Evolutionary conservation across 2,329 filamentous ascomycete genomes (phyloP).

Genomic region (Colletotrichum australisinense): DNA sequence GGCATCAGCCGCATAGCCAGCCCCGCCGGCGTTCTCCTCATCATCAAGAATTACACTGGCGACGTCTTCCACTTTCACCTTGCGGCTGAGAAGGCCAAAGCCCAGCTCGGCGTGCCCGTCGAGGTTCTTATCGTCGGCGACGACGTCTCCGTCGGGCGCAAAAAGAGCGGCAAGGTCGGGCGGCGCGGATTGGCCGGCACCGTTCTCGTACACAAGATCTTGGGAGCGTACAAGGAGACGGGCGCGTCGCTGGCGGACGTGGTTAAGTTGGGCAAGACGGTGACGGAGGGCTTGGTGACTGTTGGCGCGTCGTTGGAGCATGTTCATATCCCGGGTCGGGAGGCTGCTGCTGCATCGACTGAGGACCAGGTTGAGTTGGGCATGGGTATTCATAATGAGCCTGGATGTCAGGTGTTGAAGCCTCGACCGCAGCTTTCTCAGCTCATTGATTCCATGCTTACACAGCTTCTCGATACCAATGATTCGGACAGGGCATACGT

Average conservation of each 20-base stretch:
- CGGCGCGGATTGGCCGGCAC: conserved; percentile 75
- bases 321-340: conserved; percentile 65
- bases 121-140: conserved; percentile 60
- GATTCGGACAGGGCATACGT: conserved; percentile 75
- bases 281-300: conserved; percentile 60
- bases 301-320: conserved; percentile 64
- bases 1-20: conserved; percentile 66
- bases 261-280: conserved; percentile 50
- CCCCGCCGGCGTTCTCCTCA: conserved; percentile 69
- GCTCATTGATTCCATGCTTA: conserved; percentile 71
- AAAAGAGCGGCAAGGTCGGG: conserved; percentile 73
- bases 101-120: conserved; percentile 25
- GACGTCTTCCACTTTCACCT: conserved; percentile 67
- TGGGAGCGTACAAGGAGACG: conserved; percentile 62
- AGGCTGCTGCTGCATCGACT: conserved; percentile 44
- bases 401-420: conserved; percentile 63
- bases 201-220: conserved; percentile 73
- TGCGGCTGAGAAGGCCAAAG: conserved; percentile 44
- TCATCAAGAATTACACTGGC: conserved; percentile 76
- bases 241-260: conserved; percentile 55
- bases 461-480: conserved; percentile 69
- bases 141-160: conserved; percentile 72
- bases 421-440: conserved; percentile 54
- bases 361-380: conserved; percentile 73
- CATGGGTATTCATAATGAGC: conserved; percentile 80